Evolutionary conservation across 1,284 basidiomycete species (phyloP).

Genomic region (Ustilago hordei): DNA sequence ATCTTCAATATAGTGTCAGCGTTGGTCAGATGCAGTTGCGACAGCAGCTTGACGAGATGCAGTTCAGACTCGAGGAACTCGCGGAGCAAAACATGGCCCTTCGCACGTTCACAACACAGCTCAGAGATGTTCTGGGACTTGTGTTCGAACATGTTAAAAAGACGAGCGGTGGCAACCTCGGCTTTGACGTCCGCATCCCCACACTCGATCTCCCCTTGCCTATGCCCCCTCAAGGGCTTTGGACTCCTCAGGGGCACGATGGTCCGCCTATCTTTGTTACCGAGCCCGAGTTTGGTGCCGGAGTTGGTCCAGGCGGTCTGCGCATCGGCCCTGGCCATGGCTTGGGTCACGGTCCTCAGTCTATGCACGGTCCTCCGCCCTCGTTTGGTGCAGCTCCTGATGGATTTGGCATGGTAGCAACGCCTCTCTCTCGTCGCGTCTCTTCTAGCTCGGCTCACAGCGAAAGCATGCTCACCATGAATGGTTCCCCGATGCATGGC

Average conservation of each 20-base stretch:
- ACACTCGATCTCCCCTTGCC: slow-evolving; percentile 52
- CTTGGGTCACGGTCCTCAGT: slow-evolving; percentile 19
- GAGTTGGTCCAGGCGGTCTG: slow-evolving; percentile 24
- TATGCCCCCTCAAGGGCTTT: slow-evolving; percentile 47
- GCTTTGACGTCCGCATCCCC: slow-evolving; percentile 51
- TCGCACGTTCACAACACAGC: slow-evolving; percentile 45
- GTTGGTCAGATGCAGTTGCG: slow-evolving; percentile 62
- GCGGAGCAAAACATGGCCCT: slow-evolving; percentile 57
- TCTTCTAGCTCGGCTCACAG: slow-evolving; percentile 49
- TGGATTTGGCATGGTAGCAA: slow-evolving; percentile 26
- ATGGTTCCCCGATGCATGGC: slow-evolving; percentile 40
- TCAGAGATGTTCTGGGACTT: slow-evolving; percentile 49
- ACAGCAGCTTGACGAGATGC: slow-evolving; percentile 61
- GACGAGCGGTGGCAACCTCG: slow-evolving; percentile 55
- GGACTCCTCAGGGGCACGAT: slow-evolving; percentile 55
- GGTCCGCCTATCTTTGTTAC: slow-evolving; percentile 63
- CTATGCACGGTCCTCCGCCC: slow-evolving; percentile 15
- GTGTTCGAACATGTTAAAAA: slow-evolving; percentile 57
- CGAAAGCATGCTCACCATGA: slow-evolving; percentile 45
- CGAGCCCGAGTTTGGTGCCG: slow-evolving; percentile 52
- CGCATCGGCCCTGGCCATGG: slow-evolving; percentile 27
- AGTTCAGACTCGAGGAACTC: slow-evolving; percentile 57
- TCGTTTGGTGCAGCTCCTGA: slow-evolving; percentile 19
- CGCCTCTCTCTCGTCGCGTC: slow-evolving; percentile 45
- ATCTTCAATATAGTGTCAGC: slow-evolving; percentile 61